A percentile compares a stretch with the other conserved stretches of the same genome.
Conservation (phyloP, 805 yeast genomes). For the Hemisphaericaspora nanyangensis region DNA sequence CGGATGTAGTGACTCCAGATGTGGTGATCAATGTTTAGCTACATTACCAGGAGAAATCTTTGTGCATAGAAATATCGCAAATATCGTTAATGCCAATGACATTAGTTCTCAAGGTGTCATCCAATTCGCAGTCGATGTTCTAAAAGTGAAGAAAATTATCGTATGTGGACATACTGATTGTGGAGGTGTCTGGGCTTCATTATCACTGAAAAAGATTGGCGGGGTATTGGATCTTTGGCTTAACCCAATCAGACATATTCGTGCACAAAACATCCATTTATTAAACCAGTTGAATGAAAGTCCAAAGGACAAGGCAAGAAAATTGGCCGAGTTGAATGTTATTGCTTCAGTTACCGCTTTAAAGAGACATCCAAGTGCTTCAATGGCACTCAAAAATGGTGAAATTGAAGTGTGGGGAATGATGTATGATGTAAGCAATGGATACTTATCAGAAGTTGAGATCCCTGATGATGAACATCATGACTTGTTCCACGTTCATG, state of each 20-base stretch:
- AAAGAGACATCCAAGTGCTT: conserved; percentile 61
- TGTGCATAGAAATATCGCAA: conserved; percentile 85
- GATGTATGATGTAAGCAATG: conserved; percentile 79
- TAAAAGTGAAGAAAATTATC: conserved; percentile 75
- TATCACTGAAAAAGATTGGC: conserved; percentile 61
- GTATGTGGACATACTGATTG: conserved; percentile 95
- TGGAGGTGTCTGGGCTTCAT: conserved; percentile 85
- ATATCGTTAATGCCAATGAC: conserved; percentile 68
- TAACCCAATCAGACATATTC: conserved; percentile 60
- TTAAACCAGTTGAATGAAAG: conserved; percentile 46
- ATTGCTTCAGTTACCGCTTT: conserved; percentile 67
- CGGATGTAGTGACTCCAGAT: conserved; percentile 91
- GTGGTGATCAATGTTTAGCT: conserved; percentile 70
- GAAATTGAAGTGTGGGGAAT: conserved; percentile 78
- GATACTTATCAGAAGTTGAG: conserved; percentile 46
- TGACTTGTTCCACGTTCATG: conserved; percentile 40
- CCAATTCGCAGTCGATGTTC: conserved; percentile 82
- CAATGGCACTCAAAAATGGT: conserved; percentile 56
- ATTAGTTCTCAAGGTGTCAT: conserved; percentile 71
- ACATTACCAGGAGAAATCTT: conserved; percentile 91
- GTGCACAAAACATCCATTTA: conserved; percentile 53
- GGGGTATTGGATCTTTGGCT: conserved; percentile 73
- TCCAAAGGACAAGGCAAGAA: conserved; percentile 51
- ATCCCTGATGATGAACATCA: conserved; percentile 41
- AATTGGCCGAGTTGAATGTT: conserved; percentile 74